phyloP scores from a whole-genome alignment of 306 rosid genomes.

The Cicer cuneatum region DNA sequence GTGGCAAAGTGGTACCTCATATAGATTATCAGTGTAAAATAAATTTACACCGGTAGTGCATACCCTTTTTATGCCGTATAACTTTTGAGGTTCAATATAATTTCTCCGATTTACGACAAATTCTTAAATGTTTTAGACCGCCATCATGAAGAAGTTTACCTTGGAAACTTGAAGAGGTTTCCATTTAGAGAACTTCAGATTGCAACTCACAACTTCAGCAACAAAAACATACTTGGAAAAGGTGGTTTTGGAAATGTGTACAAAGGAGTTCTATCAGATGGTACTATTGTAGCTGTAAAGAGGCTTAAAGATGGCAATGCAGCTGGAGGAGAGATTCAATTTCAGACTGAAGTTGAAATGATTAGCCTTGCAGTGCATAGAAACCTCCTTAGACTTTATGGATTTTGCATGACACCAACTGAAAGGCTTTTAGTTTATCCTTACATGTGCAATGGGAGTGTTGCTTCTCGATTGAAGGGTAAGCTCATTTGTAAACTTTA shows the following conservation, averaged over 20 bases:
- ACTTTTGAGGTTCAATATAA: background rate
- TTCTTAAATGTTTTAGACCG: conserved; percentile 37
- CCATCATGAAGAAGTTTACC: conserved; percentile 56
- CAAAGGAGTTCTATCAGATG: conserved; percentile 57
- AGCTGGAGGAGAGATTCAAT: conserved; percentile 59
- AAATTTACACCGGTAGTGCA: no score
- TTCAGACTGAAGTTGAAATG: conserved; percentile 64
- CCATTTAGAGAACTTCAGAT: conserved; percentile 56
- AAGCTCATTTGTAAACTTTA: conserved; percentile 31
- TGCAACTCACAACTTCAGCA: conserved; percentile 60
- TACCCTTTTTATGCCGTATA: no score
- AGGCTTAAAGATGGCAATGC: conserved; percentile 64
- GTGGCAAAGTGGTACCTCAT: no score
- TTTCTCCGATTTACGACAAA: conserved; percentile 4
- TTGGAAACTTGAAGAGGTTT: conserved; percentile 62
- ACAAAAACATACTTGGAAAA: conserved; percentile 54
- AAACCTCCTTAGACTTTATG: conserved; percentile 57
- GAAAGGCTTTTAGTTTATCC: conserved; percentile 62
- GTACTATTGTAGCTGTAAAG: conserved; percentile 58
- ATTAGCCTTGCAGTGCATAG: conserved; percentile 60
- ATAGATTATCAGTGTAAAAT: no score
- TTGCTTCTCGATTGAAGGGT: conserved; percentile 62
- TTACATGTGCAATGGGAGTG: conserved; percentile 62
- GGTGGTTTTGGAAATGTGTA: conserved; percentile 63
- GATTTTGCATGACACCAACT: conserved; percentile 56